Percentiles rank a stretch among this genome's conserved stretches.
phyloP scores from a whole-genome alignment of 352 stramenopile genomes.

The Globisporangium spiculum region DNA sequence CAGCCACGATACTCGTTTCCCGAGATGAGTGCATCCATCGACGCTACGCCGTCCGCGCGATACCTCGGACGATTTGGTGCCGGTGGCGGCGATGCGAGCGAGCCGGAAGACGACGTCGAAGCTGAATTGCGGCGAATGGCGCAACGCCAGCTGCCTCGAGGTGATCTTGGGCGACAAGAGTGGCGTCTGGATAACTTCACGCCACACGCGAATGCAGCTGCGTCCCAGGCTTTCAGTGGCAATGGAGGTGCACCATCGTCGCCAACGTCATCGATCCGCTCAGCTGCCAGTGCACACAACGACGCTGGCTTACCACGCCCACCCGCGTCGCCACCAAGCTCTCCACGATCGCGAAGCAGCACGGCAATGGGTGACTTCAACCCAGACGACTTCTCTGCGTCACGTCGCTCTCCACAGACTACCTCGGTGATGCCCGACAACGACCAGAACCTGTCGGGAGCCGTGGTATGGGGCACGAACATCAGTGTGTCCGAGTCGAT shows the following conservation, averaged over 20 bases:
- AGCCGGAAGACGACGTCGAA: conserved; percentile 69
- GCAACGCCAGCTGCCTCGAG: conserved; percentile 71
- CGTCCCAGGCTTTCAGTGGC: conserved; percentile 18
- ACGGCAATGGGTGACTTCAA: conserved; percentile 18
- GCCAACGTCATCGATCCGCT: conserved; percentile 43
- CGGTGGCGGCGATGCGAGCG: conserved; percentile 18
- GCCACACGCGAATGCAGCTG: conserved; percentile 15
- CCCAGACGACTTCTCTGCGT: conserved; percentile 34
- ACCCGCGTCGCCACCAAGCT: conserved; percentile 61
- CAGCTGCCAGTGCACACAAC: conserved; percentile 27
- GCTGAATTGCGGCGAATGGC: conserved; percentile 74
- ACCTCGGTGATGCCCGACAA: conserved; percentile 18
- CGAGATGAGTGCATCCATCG: conserved; percentile 80
- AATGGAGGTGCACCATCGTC: conserved; percentile 27
- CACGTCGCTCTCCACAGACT: conserved; percentile 24
- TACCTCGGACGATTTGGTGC: conserved; percentile 62
- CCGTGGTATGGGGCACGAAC: conserved; percentile 93
- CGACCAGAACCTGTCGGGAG: conserved; percentile 65
- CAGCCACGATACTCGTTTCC: conserved; percentile 66
- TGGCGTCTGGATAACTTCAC: conserved; percentile 70
- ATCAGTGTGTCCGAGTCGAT: conserved; percentile 93
- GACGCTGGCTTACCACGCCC: conserved; percentile 46
- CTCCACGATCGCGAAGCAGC: conserved; percentile 42
- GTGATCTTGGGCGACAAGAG: conserved; percentile 72
- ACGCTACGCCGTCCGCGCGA: conserved; percentile 69